Conservation (phyloP, 331 rosid genomes). For the Spiraea crenata region DNA sequence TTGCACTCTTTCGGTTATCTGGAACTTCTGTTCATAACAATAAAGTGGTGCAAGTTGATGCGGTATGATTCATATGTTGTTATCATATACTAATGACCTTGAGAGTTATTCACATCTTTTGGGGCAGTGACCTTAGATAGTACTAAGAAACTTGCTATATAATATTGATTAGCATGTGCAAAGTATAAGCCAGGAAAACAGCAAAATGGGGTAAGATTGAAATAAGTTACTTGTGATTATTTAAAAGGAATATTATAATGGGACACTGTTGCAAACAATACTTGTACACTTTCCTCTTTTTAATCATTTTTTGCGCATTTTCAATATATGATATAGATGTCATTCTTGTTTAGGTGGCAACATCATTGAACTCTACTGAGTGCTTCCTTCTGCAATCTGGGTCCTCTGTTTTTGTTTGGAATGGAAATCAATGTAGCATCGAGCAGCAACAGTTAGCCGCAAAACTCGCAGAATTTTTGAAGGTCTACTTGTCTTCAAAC, state of each 20-base stretch:
- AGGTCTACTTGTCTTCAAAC: conserved; percentile 40
- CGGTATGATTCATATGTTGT: conserved; percentile 53
- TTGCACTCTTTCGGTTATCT: conserved; percentile 75
- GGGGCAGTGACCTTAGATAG: neutral
- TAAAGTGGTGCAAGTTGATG: conserved; percentile 81
- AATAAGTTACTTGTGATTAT: no score
- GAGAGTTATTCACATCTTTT: neutral
- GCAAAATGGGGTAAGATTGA: no score
- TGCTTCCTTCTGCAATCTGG: conserved; percentile 87
- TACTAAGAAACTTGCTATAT: neutral
- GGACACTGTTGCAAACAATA: neutral
- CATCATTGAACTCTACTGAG: conserved; percentile 77
- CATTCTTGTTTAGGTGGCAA: conserved; percentile 62
- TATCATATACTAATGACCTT: neutral
- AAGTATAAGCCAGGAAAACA: neutral
- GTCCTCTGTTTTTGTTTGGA: conserved; percentile 83
- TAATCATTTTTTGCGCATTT: neutral
- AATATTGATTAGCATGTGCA: neutral
- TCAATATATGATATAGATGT: conserved; percentile 12
- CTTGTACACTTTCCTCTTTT: conserved; percentile 11
- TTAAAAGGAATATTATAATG: neutral
- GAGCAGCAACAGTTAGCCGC: conserved; percentile 94
- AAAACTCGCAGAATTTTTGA: conserved; percentile 79
- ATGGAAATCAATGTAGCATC: conserved; percentile 78
- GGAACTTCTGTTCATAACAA: conserved; percentile 78